These are phyloP conservation scores for Aspergillus egyptiacus DNA, from an alignment of 495 filamentous ascomycete species.

Conservation along the genomic window DNA sequence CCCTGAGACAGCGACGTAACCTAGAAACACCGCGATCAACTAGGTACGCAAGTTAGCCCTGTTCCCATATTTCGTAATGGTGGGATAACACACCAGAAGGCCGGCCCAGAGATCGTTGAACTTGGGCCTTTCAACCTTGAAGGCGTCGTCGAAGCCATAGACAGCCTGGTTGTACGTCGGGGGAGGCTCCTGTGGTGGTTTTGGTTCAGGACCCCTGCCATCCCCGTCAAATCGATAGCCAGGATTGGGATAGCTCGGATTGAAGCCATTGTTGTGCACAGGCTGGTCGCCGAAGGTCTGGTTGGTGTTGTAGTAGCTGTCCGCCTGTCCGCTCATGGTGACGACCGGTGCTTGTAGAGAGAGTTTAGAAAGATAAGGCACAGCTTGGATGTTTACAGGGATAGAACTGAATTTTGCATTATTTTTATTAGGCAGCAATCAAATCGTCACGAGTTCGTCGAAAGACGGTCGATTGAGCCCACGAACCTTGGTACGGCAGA, in stretches of 20 bases:
- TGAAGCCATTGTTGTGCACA: conserved; percentile 9
- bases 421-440: not conserved
- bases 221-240: conserved; percentile 18
- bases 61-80: not conserved
- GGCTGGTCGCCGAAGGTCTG: conserved; percentile 24
- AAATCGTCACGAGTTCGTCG: conserved; percentile 13
- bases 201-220: conserved; percentile 23
- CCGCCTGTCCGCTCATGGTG: conserved; percentile 41
- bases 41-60: conserved; percentile 33
- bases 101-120: conserved; percentile 87
- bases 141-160: conserved; percentile 64
- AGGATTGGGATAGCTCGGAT: conserved; percentile 9
- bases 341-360: conserved; percentile 5
- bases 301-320: conserved; percentile 34
- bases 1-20: conserved; percentile 72
- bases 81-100: conserved; percentile 51
- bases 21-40: conserved; percentile 68
- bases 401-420: not conserved
- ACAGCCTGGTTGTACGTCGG: conserved; percentile 29
- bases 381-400: too few relatives aligned
- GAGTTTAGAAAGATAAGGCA: not conserved
- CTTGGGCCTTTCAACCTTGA: conserved; percentile 75
- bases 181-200: conserved; percentile 27
- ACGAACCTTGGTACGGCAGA: not conserved
- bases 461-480: not conserved